A percentile compares a stretch with the other conserved stretches of the same genome.
Conservation (phyloP, 2,329 filamentous ascomycete genomes). For the Ustilaginoidea virens region DNA sequence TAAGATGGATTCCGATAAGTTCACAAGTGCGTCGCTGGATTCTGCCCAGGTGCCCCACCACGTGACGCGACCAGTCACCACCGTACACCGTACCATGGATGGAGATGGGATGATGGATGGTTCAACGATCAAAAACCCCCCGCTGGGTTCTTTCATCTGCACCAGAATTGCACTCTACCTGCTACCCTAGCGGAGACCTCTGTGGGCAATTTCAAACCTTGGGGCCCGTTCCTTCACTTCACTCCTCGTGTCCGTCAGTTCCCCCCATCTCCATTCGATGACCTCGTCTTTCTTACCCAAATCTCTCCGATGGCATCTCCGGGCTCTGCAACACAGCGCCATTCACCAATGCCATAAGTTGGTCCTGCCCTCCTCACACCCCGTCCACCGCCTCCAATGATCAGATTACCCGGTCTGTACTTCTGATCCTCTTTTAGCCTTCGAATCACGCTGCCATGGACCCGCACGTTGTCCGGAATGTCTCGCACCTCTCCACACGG, state of each 20-base stretch:
- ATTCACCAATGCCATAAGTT: conserved; percentile 53
- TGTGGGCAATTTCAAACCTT: neutral
- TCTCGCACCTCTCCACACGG: conserved; percentile 66
- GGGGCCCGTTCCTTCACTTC: neutral
- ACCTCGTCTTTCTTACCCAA: conserved; percentile 29
- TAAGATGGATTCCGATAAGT: no score
- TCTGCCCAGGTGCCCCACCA: no score
- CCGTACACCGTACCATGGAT: no score
- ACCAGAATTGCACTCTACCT: no score
- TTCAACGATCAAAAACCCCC: no score
- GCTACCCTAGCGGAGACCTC: no score
- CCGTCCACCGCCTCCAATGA: conserved; percentile 63
- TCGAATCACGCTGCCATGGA: conserved; percentile 61
- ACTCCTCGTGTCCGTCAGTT: no score
- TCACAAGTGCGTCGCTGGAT: no score
- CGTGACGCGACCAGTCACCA: no score
- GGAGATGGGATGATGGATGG: no score
- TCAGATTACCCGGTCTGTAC: conserved; percentile 67
- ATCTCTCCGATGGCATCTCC: conserved; percentile 57
- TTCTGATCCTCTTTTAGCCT: conserved; percentile 47
- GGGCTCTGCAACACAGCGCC: conserved; percentile 47
- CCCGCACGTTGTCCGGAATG: conserved; percentile 51
- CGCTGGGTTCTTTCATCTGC: no score
- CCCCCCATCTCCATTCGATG: conserved; percentile 1
- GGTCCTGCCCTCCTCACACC: conserved; percentile 47